Base-by-base conservation (phyloP, 2,329 filamentous ascomycete genomes). In the Cordyceps fumosorosea region DNA sequence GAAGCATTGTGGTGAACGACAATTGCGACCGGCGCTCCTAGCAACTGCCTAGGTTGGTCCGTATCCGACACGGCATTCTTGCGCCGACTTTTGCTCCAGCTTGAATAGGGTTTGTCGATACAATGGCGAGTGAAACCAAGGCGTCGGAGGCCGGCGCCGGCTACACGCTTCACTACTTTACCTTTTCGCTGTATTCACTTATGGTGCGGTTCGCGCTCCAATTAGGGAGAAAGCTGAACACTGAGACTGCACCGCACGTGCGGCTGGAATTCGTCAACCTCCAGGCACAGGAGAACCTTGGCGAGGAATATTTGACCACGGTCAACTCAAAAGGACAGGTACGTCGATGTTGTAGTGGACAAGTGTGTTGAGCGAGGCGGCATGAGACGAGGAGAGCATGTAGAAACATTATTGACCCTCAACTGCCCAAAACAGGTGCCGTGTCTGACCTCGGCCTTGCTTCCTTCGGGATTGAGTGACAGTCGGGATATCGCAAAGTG, bases 161-260 rank as follows among this genome's bases (percentile, higher is more conserved):
- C n/a, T 71, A 68, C 55, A 71, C 67, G 37, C 66, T 73, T 57
- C 67, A 72, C 56, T 70, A 69, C 62, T 73, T 67, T 20, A 67
- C 69, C 5, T 72, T 69, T 60, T 72, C 69, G 3, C 62, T 72
- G 14, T 72, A 73, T 57, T 72, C 71, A 10, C 65, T 72, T 20
- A 69, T 72, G 66, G 67, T 67, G n/a, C 69, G 69, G 18, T 71
- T 72, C 62, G 68, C 65, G 24, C 66, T 72, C 24, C 67, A 66
- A 18, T 63, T 73, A 11, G 71, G 69, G 5, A 61, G 64, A 55
- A 60, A 45, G 26, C 53, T 71, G 20, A 69, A 69, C 42, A 65
- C 67, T 2, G 65, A 66, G 20, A 69, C 66, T 42, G 67, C 69
- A 5, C 70, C 70, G 3, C 60, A 47, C 2, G 60, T 72, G 44